Conservation (phyloP, 1,284 basidiomycete genomes). For the Boletus mariae region DNA sequence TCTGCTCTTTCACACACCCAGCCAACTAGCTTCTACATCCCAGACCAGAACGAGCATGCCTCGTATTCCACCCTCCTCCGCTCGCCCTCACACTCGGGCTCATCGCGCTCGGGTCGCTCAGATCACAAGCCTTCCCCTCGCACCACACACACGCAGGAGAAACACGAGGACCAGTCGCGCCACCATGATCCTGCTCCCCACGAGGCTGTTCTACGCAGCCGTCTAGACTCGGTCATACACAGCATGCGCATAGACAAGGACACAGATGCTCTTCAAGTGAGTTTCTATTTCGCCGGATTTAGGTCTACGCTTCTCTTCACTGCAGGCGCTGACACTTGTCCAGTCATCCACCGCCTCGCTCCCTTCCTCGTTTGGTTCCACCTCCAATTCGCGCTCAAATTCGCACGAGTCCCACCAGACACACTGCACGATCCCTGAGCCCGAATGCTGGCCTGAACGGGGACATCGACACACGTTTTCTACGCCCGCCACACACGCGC, state of each 20-base stretch:
- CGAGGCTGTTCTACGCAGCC: conserved; percentile 50
- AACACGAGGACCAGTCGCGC: conserved; percentile 17
- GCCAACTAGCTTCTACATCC: conserved; percentile 20
- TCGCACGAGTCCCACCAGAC: conserved; percentile 29
- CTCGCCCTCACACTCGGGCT: conserved; percentile 29
- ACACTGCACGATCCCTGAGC: conserved; percentile 20
- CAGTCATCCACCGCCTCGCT: conserved; percentile 28
- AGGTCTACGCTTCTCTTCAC: conserved; percentile 6
- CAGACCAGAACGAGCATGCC: conserved; percentile 25
- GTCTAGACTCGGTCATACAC: conserved; percentile 51
- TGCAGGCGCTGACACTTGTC: conserved; percentile 15
- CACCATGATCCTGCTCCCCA: conserved; percentile 43
- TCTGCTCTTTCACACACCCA: conserved; percentile 13
- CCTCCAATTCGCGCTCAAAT: conserved; percentile 22
- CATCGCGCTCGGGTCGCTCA: conserved; percentile 25
- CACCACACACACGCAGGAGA: conserved; percentile 18
- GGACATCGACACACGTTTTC: conserved; percentile 14
- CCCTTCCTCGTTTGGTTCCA: conserved; percentile 32
- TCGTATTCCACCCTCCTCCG: conserved; percentile 31
- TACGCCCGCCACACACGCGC: conserved; percentile 8
- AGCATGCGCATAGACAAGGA: conserved; percentile 30
- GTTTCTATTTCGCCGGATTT: conserved; percentile 10
- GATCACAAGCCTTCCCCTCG: conserved; percentile 13
- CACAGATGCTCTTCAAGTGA: conserved; percentile 22
- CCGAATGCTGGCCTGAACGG: conserved; percentile 7